phyloP scores from a whole-genome alignment of 2,329 filamentous ascomycete genomes.

The Pestalotiopsis sp. region DNA sequence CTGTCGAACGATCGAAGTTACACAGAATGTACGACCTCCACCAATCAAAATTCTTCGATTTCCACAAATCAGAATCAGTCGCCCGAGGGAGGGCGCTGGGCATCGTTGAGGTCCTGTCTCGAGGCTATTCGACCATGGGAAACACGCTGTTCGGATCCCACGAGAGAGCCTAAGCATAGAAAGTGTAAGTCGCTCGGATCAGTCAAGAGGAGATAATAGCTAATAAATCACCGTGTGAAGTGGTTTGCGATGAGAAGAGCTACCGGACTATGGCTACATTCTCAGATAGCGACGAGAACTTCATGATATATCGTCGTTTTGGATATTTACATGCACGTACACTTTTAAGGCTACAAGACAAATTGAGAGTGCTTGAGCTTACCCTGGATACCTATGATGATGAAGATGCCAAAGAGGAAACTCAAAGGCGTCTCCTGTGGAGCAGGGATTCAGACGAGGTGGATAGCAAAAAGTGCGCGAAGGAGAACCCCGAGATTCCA shows the following conservation, averaged over 20 bases:
- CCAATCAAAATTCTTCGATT: background rate
- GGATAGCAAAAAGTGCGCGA: background rate
- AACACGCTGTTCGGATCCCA: background rate
- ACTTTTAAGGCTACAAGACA: constrained; percentile 1
- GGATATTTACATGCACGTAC: constrained; percentile 1
- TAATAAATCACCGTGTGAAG: background rate
- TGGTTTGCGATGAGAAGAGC: background rate
- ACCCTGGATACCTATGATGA: background rate
- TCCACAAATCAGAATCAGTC: background rate
- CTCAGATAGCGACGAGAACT: constrained; percentile 7
- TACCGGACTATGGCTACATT: background rate
- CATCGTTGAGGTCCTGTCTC: background rate
- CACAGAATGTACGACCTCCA: too few species aligned
- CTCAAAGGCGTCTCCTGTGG: background rate
- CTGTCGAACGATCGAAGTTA: background rate
- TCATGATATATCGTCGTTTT: constrained; percentile 9
- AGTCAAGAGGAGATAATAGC: background rate
- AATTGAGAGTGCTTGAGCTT: background rate
- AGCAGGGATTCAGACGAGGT: background rate
- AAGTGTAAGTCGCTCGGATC: background rate
- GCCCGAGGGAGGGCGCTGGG: background rate
- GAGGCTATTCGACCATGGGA: background rate
- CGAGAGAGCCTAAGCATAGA: background rate
- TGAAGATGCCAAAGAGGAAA: background rate
- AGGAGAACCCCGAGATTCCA: background rate